Percentiles rank a stretch among this genome's conserved stretches.
Conservation (phyloP, 164 flowering plant species). For the Chimonanthus salicifolius region DNA sequence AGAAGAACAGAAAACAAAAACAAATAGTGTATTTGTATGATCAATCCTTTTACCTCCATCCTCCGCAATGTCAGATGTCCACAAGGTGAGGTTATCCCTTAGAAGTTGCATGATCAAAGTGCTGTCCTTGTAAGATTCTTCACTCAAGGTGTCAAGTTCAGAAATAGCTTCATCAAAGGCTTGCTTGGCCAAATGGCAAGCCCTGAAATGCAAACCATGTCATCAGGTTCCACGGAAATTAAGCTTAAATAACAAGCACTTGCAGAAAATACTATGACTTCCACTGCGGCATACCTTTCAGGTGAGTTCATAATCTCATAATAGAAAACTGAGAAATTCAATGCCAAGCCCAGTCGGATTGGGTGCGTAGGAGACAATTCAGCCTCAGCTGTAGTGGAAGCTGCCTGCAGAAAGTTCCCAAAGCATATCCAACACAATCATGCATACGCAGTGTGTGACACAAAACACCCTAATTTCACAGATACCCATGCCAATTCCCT, state of each 20-base stretch:
- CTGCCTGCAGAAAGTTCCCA: slow-evolving; percentile 23
- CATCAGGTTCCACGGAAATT: background rate
- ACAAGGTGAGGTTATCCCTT: slow-evolving; percentile 54
- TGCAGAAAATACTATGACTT: background rate
- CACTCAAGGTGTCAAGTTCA: slow-evolving; percentile 47
- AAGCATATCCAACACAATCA: background rate
- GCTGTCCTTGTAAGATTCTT: slow-evolving; percentile 56
- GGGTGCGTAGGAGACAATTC: slow-evolving; percentile 51
- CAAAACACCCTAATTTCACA: background rate
- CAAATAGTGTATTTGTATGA: too few species aligned
- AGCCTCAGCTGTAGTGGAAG: slow-evolving; percentile 37
- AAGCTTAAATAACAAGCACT: background rate
- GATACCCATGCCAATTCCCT: background rate
- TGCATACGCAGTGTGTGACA: background rate
- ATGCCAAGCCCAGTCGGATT: slow-evolving; percentile 46
- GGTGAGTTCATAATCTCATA: slow-evolving; percentile 54
- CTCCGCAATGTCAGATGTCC: slow-evolving; percentile 62
- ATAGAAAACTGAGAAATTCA: slow-evolving; percentile 51
- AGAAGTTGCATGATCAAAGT: slow-evolving; percentile 55
- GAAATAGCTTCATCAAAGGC: slow-evolving; percentile 61
- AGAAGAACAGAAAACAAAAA: too few species aligned
- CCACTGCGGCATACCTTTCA: slow-evolving; percentile 28
- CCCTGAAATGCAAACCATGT: slow-evolving; percentile 24
- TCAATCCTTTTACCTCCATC: slow-evolving; percentile 40
- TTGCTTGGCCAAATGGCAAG: slow-evolving; percentile 59